phyloP scores from a whole-genome alignment of 495 filamentous ascomycete genomes.

The Geopyxis carbonaria region DNA sequence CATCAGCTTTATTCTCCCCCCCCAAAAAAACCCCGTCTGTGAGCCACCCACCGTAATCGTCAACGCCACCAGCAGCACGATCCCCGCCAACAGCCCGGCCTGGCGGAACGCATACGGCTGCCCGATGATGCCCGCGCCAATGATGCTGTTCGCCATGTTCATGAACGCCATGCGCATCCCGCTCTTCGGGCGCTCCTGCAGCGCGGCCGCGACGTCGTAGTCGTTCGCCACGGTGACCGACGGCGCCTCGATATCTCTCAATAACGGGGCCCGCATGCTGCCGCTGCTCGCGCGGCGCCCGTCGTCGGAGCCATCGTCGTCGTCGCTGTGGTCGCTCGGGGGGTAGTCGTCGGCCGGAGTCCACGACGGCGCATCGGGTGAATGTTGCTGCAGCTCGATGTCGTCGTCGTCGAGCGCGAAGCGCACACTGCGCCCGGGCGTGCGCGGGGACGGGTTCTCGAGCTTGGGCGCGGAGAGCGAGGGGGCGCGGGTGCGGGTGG shows the following conservation, averaged over 20 bases:
- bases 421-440: conserved; percentile 67
- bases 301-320: no score
- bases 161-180: conserved; percentile 63
- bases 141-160: conserved; percentile 99
- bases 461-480: conserved; percentile 10
- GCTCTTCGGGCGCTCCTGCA: conserved; percentile 41
- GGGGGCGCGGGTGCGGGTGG: conserved; percentile 26
- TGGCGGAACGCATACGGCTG: conserved; percentile 91
- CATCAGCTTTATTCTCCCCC: no score
- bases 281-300: no score
- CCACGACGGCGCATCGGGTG: conserved; percentile 11
- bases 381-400: conserved; percentile 3
- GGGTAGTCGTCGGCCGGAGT: no score
- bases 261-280: conserved; percentile 49
- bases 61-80: conserved; percentile 56
- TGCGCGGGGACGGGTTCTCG: conserved; percentile 39
- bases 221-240: conserved; percentile 57
- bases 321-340: no score
- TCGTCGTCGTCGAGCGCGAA: conserved; percentile 51
- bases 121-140: conserved; percentile 93
- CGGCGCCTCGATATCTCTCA: conserved; percentile 76
- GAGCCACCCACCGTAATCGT: conserved; percentile 45
- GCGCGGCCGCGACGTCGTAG: conserved; percentile 20
- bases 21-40: background rate
- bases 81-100: conserved; percentile 65